A percentile compares a stretch with the other conserved stretches of the same genome.
Evolutionary conservation across 306 rosid genomes (phyloP).

Genomic region (Acacia acuminata): DNA sequence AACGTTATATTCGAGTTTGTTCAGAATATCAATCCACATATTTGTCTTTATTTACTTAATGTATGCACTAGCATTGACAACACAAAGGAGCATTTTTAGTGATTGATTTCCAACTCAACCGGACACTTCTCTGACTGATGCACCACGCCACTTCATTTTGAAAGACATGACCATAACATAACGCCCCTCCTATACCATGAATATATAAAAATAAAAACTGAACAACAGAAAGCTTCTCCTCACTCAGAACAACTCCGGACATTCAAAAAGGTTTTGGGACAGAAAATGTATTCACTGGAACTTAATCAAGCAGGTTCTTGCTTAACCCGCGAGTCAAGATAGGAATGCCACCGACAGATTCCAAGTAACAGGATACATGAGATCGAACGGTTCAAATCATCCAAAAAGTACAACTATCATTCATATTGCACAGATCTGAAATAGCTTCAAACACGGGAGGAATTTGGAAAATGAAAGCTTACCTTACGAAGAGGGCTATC

Average conservation of each 20-base stretch:
- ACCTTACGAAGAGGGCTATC: slow-evolving; percentile 94
- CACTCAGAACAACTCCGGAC: neutral
- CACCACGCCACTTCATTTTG: neutral
- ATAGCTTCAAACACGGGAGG: neutral
- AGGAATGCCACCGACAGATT: slow-evolving; percentile 27
- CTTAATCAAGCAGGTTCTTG: neutral
- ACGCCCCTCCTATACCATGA: neutral
- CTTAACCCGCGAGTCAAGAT: neutral
- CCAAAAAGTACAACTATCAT: neutral
- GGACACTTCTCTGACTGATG: neutral
- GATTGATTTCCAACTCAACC: neutral
- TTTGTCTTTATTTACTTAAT: neutral
- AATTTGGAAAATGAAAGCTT: slow-evolving; percentile 34
- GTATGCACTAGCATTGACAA: neutral
- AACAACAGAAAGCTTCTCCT: neutral
- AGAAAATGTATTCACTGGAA: neutral
- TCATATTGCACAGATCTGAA: slow-evolving; percentile 14
- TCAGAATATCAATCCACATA: neutral
- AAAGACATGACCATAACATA: too few species aligned
- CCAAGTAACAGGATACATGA: neutral
- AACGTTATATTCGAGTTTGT: neutral
- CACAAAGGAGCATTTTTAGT: neutral
- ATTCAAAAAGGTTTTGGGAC: neutral
- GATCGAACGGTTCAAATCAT: neutral
- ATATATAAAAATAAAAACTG: neutral